Base-by-base conservation (phyloP, 73 alveolate genomes). In the Paramecium biaurelia region DNA sequence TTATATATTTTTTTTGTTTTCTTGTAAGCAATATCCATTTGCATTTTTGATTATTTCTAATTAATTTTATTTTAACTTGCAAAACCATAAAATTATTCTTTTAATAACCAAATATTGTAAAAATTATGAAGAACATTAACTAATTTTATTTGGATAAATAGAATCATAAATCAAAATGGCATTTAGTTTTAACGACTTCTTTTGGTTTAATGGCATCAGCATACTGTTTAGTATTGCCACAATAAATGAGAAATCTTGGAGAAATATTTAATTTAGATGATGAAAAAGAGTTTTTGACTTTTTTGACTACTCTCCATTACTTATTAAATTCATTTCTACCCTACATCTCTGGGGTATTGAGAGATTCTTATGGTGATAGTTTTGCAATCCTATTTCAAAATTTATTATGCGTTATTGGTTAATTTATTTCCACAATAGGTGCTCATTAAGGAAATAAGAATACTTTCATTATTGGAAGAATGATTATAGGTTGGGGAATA, bases 401-500 rank as follows among this genome's bases (percentile, higher is more conserved):
- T 72, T 14, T n/a, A 8, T 35, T 38, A 35, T 72, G 86, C 58
- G 86, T 72, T 20, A 28, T 72, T 35, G 86, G 86, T n/a, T 72
- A 72, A 38, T 72, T 72, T 34, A 72, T 72, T 32, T 32, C 45
- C 20, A 72, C 86, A 32, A 12, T 72, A 3, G 86, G 59, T 28
- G 11, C 24, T 32, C 35, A 37, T 35, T 23, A 30, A 8, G 58
- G 58, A 23, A 72, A 35, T 35, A 32, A 15, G 35, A 15, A 10
- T 12, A 21, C 45, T 5, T 72, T 72, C 28, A 41, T 32, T 2
- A 42, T 79, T 1, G 90, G 90, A 21, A 15, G 90, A 20, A 6
- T 79, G 7, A 41, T 79, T 43, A 11, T 47, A 79, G 90, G 90
- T 10, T 79, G 90, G 90, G 90, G 90, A 4, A 79, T 79, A 30